phyloP scores from a whole-genome alignment of 139 green algal species.

The Chlorella sorokiniana region DNA sequence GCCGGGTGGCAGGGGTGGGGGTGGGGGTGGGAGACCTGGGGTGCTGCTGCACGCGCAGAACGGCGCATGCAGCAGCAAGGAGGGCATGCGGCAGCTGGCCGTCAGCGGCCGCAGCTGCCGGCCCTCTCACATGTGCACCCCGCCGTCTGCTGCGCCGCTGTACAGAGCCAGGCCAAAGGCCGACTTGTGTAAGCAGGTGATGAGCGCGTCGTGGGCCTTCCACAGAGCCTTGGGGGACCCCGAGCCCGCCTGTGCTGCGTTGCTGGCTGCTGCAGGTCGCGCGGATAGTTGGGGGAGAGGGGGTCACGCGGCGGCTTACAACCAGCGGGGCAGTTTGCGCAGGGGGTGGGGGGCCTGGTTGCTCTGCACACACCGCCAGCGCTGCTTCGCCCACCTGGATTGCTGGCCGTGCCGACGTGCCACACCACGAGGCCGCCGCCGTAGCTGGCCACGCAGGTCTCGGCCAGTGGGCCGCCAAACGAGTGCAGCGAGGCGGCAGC shows the following conservation, averaged over 20 bases:
- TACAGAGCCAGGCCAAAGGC: constrained; percentile 46
- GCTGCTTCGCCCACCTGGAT: neutral
- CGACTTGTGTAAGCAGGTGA: constrained; percentile 57
- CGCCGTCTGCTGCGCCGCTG: constrained; percentile 58
- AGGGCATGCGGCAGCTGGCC: neutral
- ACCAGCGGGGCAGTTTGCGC: neutral
- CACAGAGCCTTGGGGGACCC: constrained; percentile 44
- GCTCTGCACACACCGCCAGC: neutral
- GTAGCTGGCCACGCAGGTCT: constrained; percentile 31
- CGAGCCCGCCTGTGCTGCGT: neutral
- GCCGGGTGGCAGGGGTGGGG: neutral
- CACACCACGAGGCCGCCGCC: constrained; percentile 46
- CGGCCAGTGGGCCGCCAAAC: constrained; percentile 54
- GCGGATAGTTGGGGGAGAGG: no score
- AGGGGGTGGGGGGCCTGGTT: neutral
- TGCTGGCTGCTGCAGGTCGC: constrained; percentile 24
- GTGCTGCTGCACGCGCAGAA: neutral
- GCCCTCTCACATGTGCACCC: constrained; percentile 44
- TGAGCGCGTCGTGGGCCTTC: constrained; percentile 50
- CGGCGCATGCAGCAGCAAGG: neutral
- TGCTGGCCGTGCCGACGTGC: constrained; percentile 35
- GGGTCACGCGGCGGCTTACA: neutral
- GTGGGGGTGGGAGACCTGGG: neutral
- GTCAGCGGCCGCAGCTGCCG: neutral
- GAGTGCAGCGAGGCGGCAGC: constrained; percentile 64